These are phyloP conservation scores for Hansfordia pulvinata DNA, from an alignment of 2,329 filamentous ascomycete species.

Conservation along the genomic window DNA sequence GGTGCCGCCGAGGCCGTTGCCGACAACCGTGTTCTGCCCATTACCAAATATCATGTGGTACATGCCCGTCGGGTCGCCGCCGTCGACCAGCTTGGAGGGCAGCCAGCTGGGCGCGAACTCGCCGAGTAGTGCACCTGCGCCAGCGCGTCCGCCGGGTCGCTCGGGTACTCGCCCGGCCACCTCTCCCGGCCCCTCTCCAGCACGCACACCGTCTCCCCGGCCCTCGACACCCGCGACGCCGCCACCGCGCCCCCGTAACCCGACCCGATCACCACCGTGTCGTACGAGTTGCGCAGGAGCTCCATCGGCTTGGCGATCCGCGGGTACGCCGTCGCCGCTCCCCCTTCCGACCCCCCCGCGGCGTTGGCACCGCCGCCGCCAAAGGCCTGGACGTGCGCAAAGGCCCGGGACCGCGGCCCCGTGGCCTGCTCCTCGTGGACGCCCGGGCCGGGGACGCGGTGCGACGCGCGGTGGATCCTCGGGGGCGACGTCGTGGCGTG, in stretches of 20 bases:
- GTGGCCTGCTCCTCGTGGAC: constrained; percentile 18
- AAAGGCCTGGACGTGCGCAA: constrained; percentile 15
- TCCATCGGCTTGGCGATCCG: constrained; percentile 43
- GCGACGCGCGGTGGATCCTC: constrained; percentile 6
- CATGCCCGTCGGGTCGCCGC: constrained; percentile 43
- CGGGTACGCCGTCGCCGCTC: no score
- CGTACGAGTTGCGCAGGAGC: constrained; percentile 42
- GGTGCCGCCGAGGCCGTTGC: constrained; percentile 50
- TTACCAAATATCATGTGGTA: constrained; percentile 50
- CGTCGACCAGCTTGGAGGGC: constrained; percentile 26
- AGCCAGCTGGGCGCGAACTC: constrained; percentile 29
- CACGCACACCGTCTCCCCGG: constrained; percentile 45
- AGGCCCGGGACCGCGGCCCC: constrained; percentile 17
- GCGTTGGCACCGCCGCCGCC: constrained; percentile 15
- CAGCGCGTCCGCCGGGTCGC: constrained; percentile 27
- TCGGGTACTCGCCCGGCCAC: constrained; percentile 54
- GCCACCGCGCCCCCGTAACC: constrained; percentile 57
- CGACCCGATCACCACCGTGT: constrained; percentile 54
- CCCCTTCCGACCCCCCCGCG: no score
- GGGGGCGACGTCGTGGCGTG: constrained; percentile 3
- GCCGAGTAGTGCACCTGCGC: constrained; percentile 44
- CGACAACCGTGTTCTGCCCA: constrained; percentile 49
- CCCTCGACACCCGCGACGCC: constrained; percentile 49
- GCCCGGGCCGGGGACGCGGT: constrained; percentile 13
- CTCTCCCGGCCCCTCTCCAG: constrained; percentile 51